Conservation (phyloP, 768 basidiomycete genomes). For the Dacryopinax primogenitus region DNA sequence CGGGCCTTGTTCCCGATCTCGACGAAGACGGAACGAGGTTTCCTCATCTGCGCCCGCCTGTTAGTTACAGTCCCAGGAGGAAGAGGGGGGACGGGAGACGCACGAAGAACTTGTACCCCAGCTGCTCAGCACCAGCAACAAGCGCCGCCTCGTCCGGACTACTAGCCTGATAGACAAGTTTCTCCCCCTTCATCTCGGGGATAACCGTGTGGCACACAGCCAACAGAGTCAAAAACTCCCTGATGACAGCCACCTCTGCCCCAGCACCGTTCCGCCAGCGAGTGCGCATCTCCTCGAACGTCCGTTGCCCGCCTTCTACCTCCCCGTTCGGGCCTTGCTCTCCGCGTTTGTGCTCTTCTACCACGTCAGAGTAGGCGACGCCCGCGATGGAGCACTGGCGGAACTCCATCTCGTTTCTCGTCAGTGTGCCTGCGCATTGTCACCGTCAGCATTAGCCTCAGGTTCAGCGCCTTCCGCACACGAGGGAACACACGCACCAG, state of each 20-base stretch:
- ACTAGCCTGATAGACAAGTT: constrained; percentile 86
- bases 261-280: constrained; percentile 15
- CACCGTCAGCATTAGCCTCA: too few species aligned
- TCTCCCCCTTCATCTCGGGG: constrained; percentile 71
- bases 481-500: constrained; percentile 36
- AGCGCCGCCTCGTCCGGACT: constrained; percentile 97
- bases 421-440: constrained; percentile 48
- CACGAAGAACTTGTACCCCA: constrained; percentile 91
- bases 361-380: constrained; percentile 74
- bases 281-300: constrained; percentile 67
- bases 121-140: constrained; percentile 80
- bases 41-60: constrained; percentile 53
- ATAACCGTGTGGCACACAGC: constrained; percentile 98
- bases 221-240: constrained; percentile 67
- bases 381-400: constrained; percentile 80
- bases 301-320: constrained; percentile 49
- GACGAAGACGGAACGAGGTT: constrained; percentile 90
- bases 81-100: constrained; percentile 24
- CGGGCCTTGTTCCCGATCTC: constrained; percentile 55
- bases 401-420: constrained; percentile 98
- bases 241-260: constrained; percentile 33
- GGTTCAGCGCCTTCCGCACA: too few species aligned
- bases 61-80: background rate
- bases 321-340: constrained; percentile 45
- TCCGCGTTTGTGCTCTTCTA: constrained; percentile 73